Percentiles rank a stretch among this genome's conserved stretches.
These are phyloP conservation scores for Colletotrichum cereale DNA, from an alignment of 2,329 filamentous ascomycete species.

Conservation along the genomic window DNA sequence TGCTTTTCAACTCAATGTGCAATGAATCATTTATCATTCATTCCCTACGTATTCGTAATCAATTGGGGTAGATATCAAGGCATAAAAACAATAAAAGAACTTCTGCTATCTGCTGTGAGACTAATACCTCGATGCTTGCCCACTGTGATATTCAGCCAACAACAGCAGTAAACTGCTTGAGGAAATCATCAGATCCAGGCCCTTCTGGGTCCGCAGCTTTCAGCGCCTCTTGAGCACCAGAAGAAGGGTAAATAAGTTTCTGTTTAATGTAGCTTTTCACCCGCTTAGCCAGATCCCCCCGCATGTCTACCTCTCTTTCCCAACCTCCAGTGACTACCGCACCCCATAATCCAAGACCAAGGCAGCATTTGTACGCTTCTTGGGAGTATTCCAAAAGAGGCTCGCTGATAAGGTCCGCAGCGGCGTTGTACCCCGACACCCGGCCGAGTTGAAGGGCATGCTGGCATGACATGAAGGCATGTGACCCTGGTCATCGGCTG, in stretches of 20 bases:
- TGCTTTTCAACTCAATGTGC: neutral
- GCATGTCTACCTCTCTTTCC: constrained; percentile 47
- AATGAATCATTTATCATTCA: accelerated
- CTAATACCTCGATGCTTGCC: neutral
- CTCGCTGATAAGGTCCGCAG: constrained; percentile 49
- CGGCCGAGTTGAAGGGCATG: constrained; percentile 53
- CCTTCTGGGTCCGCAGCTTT: constrained; percentile 43
- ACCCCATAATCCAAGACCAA: constrained; percentile 52
- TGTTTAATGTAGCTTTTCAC: constrained; percentile 51
- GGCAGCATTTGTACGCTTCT: constrained; percentile 48
- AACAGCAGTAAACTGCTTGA: constrained; percentile 4
- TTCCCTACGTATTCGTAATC: neutral
- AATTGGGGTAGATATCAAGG: neutral
- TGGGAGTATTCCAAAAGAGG: constrained; percentile 47
- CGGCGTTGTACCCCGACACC: constrained; percentile 50
- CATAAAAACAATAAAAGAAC: too few relatives aligned
- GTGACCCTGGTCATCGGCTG: constrained; percentile 45
- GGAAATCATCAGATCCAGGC: constrained; percentile 25
- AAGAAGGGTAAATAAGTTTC: constrained; percentile 51
- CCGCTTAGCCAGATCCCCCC: constrained; percentile 48
- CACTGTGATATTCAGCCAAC: neutral
- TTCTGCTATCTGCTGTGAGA: neutral
- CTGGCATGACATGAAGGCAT: constrained; percentile 55
- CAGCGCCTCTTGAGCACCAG: constrained; percentile 42
- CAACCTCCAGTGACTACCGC: constrained; percentile 49